phyloP scores from a whole-genome alignment of 192 early-diverging fungal genomes.

The Coemansia guatemalensis region DNA sequence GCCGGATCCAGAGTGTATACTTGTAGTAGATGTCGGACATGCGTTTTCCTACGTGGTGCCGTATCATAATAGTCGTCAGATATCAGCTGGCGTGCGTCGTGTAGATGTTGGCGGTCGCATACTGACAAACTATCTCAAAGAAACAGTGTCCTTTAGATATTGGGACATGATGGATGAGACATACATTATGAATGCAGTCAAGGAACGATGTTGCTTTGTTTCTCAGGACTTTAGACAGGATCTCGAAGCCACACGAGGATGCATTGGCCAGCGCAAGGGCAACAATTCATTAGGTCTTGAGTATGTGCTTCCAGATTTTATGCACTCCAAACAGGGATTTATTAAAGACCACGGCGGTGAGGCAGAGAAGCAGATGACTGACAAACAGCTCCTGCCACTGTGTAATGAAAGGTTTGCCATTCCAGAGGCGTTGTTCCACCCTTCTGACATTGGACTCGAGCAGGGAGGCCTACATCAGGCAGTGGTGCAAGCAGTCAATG shows the following conservation, averaged over 20 bases:
- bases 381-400: conserved; percentile 90
- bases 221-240: conserved; percentile 67
- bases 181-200: conserved; percentile 78
- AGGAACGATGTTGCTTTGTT: conserved; percentile 81
- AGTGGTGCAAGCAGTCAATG: conserved; percentile 88
- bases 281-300: conserved; percentile 14
- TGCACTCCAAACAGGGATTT: conserved; percentile 30
- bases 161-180: conserved; percentile 97
- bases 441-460: conserved; percentile 87
- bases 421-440: conserved; percentile 97
- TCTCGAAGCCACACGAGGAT: conserved; percentile 48
- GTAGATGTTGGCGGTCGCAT: conserved; percentile 86
- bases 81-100: conserved; percentile 60
- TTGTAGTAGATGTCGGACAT: conserved; percentile 81
- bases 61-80: conserved; percentile 56
- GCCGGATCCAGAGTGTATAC: conserved; percentile 53
- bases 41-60: conserved; percentile 81
- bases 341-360: conserved; percentile 16
- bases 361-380: conserved; percentile 50
- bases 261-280: conserved; percentile 46
- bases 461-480: conserved; percentile 91
- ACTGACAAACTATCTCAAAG: conserved; percentile 85
- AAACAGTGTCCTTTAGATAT: conserved; percentile 88
- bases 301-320: conserved; percentile 53
- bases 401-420: conserved; percentile 96